These are phyloP conservation scores for Cladosporium sp. DNA, from an alignment of 2,329 filamentous ascomycete genomes.

Conservation along the genomic window DNA sequence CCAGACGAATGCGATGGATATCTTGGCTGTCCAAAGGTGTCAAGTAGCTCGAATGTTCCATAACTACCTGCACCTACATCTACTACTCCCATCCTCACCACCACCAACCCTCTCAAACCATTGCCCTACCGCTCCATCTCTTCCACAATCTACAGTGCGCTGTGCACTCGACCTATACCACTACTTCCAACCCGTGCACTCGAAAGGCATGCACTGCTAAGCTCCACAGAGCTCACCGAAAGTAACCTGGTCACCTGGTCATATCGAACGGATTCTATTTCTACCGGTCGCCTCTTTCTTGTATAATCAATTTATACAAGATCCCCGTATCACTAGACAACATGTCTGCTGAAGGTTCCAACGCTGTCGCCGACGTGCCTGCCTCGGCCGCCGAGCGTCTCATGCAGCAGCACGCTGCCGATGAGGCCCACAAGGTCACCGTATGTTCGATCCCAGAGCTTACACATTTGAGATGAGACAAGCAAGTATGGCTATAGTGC, in stretches of 20 bases:
- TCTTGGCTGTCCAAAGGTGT: constrained; percentile 10
- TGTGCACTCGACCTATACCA: neutral
- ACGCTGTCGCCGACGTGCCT: constrained; percentile 23
- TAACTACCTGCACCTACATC: neutral
- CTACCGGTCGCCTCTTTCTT: constrained; percentile 20
- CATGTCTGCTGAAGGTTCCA: constrained; percentile 29
- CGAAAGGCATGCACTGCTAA: constrained; percentile 16
- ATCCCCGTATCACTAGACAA: constrained; percentile 10
- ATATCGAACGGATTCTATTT: constrained; percentile 12
- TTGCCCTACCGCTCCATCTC: neutral
- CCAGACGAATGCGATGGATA: neutral
- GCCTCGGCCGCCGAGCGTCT: constrained; percentile 51
- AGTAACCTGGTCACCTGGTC: neutral
- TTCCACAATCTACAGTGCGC: neutral
- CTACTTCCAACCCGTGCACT: neutral
- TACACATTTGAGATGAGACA: neutral
- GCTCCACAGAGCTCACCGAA: constrained; percentile 1
- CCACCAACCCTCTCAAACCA: neutral
- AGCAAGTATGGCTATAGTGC: neutral
- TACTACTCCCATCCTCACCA: no score
- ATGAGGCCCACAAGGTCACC: constrained; percentile 59
- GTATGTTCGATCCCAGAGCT: constrained; percentile 42
- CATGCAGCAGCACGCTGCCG: constrained; percentile 54
- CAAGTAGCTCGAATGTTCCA: constrained; percentile 13
- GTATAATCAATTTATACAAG: neutral